Base-by-base conservation (phyloP, 2,329 filamentous ascomycete species). In the Coniella lustricola region DNA sequence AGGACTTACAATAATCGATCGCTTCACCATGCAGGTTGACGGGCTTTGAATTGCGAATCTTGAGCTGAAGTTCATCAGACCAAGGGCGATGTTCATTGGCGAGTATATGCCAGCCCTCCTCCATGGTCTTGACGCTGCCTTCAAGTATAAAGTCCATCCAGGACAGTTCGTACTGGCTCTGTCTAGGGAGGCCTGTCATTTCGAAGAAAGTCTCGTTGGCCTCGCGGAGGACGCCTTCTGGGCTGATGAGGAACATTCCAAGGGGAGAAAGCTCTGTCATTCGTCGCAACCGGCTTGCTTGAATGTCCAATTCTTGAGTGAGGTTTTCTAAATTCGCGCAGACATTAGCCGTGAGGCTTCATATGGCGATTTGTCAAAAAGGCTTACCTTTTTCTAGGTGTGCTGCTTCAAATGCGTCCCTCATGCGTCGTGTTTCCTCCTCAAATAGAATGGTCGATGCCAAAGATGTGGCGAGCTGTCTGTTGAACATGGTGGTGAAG, bases 401-500 rank as follows among this genome's bases (percentile, higher is more conserved):
- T 0, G 64, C 64, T 0, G 62, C 59, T 41, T 67, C 65, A 2
- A 60, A 65, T 0, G 61, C 63, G 21, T 67, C 62, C 3, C 61
- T 51, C 5, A 58, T 76, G 44, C 77, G 68, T 16, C 74, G 68
- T 7, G 82, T 81, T 54, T 84, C 81, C 50, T 83, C 79, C 58
- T 83, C 79, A 44, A 82, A 82, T 0, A 85, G 65, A 0, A 84
- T 79, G 0, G 82, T 77, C 0, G 80, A 83, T 2, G 81, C 81
- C 18, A 84, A 62, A 0, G 79, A 82, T 0, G 79, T 83, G 0
- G 76, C 78, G 2, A 84, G 64, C 58, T 66, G 82, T 12, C 65
- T 59, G 40, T 66, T 67, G 0, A 71, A 54, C 44, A 67, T 57
- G 18, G 56, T 72, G 2, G 82, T 67, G 52, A 84, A 84, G 0